These are phyloP conservation scores for Nakataea oryzae DNA, from an alignment of 2,329 filamentous ascomycete genomes.

Conservation along the genomic window DNA sequence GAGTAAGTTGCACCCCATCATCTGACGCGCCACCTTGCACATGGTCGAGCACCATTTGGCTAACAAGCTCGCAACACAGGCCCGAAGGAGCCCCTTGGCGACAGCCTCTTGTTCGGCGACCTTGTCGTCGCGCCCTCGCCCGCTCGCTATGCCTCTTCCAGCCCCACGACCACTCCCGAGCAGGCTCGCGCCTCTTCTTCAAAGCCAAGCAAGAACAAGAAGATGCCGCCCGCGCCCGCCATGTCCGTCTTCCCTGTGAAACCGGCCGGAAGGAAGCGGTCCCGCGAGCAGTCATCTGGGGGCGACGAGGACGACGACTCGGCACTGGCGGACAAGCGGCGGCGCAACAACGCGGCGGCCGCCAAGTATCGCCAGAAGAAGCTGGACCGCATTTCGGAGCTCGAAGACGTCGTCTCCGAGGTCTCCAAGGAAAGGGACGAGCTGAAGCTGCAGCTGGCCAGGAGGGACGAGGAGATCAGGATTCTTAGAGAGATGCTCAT, in stretches of 20 bases:
- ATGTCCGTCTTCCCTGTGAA: conserved; percentile 3
- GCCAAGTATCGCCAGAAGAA: conserved; percentile 54
- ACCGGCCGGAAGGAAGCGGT: background rate
- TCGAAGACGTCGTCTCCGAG: conserved; percentile 42
- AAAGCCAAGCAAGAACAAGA: background rate
- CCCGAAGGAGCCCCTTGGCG: conserved; percentile 1
- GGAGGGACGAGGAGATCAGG: conserved; percentile 48
- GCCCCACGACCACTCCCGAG: background rate
- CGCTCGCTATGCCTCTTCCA: background rate
- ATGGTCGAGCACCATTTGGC: background rate
- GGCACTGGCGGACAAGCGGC: conserved; percentile 32
- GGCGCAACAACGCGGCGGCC: conserved; percentile 52
- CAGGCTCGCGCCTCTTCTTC: background rate
- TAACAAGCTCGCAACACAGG: background rate
- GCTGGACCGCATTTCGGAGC: conserved; percentile 44
- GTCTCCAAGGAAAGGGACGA: conserved; percentile 45
- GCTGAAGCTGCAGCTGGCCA: conserved; percentile 42
- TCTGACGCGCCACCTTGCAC: background rate
- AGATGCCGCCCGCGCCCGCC: background rate
- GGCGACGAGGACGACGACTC: background rate
- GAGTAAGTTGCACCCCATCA: background rate
- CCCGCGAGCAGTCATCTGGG: background rate
- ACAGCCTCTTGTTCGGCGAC: background rate
- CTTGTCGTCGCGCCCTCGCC: background rate
- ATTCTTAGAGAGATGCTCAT: conserved; percentile 35